Evolutionary conservation across 495 filamentous ascomycete species (phyloP).

Genomic region (Durotheca rogersii): DNA sequence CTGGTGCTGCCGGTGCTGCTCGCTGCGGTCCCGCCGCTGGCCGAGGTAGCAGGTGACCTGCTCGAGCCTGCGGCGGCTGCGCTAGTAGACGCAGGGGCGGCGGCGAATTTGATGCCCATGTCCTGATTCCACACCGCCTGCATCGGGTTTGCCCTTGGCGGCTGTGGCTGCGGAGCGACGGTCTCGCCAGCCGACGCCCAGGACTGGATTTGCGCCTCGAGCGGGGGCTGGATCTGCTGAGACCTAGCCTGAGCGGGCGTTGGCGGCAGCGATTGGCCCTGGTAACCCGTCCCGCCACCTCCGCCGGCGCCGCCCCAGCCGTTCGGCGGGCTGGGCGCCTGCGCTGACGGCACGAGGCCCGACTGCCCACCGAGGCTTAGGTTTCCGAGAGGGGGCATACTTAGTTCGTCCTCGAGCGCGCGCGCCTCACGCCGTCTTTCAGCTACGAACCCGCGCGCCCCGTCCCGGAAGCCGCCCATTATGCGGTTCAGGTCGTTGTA

Average conservation of each 20-base stretch:
- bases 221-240: slow-evolving; percentile 39
- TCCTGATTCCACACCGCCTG: slow-evolving; percentile 74
- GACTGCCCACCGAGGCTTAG: slow-evolving; percentile 39
- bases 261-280: slow-evolving; percentile 12
- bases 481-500: slow-evolving; percentile 94
- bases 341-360: slow-evolving; percentile 13
- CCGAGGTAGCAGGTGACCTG: not conserved
- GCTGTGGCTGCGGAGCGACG: slow-evolving; percentile 54
- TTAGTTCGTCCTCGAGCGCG: slow-evolving; percentile 65
- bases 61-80: no score
- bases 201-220: slow-evolving; percentile 51
- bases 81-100: not conserved
- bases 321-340: not conserved
- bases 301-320: slow-evolving; percentile 4
- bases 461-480: slow-evolving; percentile 70
- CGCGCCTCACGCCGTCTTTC: slow-evolving; percentile 78
- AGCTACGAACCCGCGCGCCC: slow-evolving; percentile 74
- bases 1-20: not conserved
- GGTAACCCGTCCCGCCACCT: slow-evolving; percentile 7
- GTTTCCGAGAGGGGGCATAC: slow-evolving; percentile 50
- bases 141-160: slow-evolving; percentile 50
- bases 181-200: slow-evolving; percentile 43
- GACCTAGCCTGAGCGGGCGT: slow-evolving; percentile 30
- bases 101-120: slow-evolving; percentile 73
- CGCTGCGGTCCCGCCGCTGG: not conserved